These are phyloP conservation scores for Heterobasidion occidentale DNA, from an alignment of 1,284 basidiomycete genomes.

Conservation along the genomic window DNA sequence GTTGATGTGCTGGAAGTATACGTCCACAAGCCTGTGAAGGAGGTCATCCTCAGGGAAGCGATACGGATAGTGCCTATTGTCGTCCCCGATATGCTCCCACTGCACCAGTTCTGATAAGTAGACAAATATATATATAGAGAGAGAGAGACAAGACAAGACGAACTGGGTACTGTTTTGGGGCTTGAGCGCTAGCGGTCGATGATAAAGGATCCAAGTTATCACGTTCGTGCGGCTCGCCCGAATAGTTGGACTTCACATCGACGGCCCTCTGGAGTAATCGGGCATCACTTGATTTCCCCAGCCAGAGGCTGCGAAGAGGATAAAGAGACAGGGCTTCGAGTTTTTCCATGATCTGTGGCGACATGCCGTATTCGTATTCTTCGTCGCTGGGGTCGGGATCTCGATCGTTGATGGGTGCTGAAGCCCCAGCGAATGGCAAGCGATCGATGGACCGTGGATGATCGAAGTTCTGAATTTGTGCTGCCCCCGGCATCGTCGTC, in stretches of 20 bases:
- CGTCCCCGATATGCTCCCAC: slow-evolving; percentile 33
- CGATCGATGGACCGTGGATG: background rate
- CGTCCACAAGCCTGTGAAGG: background rate
- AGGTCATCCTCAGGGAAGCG: background rate
- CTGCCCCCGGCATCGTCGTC: background rate
- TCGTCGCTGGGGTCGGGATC: background rate
- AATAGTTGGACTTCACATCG: slow-evolving; percentile 54
- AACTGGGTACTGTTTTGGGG: too few species aligned
- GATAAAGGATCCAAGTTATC: slow-evolving; percentile 2
- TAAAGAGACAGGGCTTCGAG: slow-evolving; percentile 27
- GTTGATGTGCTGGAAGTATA: background rate
- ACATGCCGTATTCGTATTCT: background rate
- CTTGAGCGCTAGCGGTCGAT: too few species aligned
- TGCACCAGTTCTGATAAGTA: background rate
- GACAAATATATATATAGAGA: background rate
- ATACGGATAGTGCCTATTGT: background rate
- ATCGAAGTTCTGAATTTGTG: too few species aligned
- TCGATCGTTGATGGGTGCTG: background rate
- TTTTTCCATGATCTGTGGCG: slow-evolving; percentile 14
- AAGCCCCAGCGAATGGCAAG: background rate
- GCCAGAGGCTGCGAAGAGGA: slow-evolving; percentile 41
- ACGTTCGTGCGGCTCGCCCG: slow-evolving; percentile 20
- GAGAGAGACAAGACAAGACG: too few species aligned
- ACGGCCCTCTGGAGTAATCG: slow-evolving; percentile 61
- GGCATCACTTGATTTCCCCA: slow-evolving; percentile 66